Base-by-base conservation (phyloP, 2,329 filamentous ascomycete species). In the Fusarium staphyleae region DNA sequence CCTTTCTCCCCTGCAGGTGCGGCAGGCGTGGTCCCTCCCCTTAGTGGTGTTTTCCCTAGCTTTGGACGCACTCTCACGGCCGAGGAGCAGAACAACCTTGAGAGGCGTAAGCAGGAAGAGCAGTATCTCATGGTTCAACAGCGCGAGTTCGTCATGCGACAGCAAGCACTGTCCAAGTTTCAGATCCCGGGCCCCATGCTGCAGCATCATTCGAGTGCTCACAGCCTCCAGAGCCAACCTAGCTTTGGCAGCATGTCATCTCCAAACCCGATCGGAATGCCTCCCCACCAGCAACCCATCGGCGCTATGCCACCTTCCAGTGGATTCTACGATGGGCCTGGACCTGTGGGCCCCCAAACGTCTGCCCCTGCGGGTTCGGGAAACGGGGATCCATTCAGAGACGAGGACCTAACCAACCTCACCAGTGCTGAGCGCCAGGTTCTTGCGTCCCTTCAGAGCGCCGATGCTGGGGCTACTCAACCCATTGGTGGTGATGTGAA, bases 71-170 rank as follows among this genome's bases (percentile, higher is more conserved):
- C 96, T 1, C 79, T 99, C 64, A 99, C 96, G 8, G 95, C 95
- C 0, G 93, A 98, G 69, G 95, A 99, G 74, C 95, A 99, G 72
- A 99, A 99, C 75, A 96, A 96, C 32, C 79, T 99, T 2, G 95
- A 99, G 76, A 86, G 95, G 47, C 84, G 95, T 45, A 99, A 99
- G 78, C 95, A 99, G 72, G 95, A 99, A 74, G 96, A 99, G 70
- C 95, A 99, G 72, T 96, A 95, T 71, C 81, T 96, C 29, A 96
- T 98, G 86, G 95, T 96, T 37, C 88, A 95, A 34, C 95, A 99
- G 73, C 91, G 96, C 64, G 95, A 99, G 71, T 91, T 91, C 64
- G 83, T 97, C 48, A 89, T 92, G 59, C 90, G 92, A 60, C 92
- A 96, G 69, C 92, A 96, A 68, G 82, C 84, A 6, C 86, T 92